These are phyloP conservation scores for Cicer bijugum DNA, from an alignment of 306 rosid species.

Conservation along the genomic window DNA sequence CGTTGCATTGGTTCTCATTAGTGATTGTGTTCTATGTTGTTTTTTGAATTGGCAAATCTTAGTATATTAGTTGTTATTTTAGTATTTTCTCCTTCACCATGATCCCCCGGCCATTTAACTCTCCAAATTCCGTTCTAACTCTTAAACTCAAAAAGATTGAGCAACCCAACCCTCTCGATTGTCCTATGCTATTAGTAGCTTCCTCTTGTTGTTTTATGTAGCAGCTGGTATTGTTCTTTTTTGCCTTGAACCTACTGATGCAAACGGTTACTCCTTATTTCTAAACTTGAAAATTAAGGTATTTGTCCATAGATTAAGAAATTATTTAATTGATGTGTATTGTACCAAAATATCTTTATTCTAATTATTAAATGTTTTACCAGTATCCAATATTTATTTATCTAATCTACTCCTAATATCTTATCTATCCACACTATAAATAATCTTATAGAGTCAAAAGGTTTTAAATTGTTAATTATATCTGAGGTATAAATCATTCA, in stretches of 20 bases:
- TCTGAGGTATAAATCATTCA: neutral
- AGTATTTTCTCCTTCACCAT: too few species aligned
- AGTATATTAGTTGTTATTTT: too few species aligned
- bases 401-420: too few species aligned
- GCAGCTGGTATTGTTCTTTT: neutral
- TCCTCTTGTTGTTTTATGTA: neutral
- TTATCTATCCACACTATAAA: neutral
- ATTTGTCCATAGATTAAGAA: neutral
- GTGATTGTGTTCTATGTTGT: constrained; percentile 18
- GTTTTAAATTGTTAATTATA: neutral
- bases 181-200: neutral
- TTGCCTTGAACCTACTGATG: neutral
- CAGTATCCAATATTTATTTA: too few species aligned
- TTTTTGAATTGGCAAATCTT: too few species aligned
- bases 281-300: neutral
- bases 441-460: neutral
- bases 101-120: too few species aligned
- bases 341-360: neutral
- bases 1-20: neutral
- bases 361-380: neutral
- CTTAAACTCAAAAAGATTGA: too few species aligned
- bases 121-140: too few species aligned
- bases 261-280: neutral
- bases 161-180: neutral
- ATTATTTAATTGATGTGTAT: neutral